A percentile compares a stretch with the other conserved stretches of the same genome.
Conservation (phyloP, 805 yeast species). For the Komagataella ulmi region DNA sequence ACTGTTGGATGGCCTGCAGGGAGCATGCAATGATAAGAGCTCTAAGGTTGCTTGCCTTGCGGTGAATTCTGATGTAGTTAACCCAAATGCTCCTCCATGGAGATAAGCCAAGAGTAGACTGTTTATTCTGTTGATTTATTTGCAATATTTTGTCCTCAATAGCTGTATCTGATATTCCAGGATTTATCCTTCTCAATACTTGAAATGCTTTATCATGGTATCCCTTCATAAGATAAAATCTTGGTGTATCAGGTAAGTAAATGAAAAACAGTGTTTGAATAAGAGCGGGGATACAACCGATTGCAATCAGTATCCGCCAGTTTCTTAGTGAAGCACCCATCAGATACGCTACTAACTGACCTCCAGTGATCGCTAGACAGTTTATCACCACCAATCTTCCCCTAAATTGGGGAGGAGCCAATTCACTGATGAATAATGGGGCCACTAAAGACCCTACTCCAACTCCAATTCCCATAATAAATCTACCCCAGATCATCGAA, state of each 20-base stretch:
- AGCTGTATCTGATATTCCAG: neutral
- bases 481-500: constrained; percentile 46
- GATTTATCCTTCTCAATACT: neutral
- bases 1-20: constrained; percentile 91
- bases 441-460: constrained; percentile 64
- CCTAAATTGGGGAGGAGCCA: constrained; percentile 58
- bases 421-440: constrained; percentile 58
- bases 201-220: constrained; percentile 12
- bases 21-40: constrained; percentile 88
- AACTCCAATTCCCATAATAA: constrained; percentile 55
- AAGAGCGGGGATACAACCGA: constrained; percentile 36
- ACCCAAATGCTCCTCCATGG: constrained; percentile 40
- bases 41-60: constrained; percentile 67
- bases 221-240: constrained; percentile 30
- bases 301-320: constrained; percentile 58
- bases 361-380: constrained; percentile 51
- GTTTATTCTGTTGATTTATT: constrained; percentile 30
- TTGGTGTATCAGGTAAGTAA: constrained; percentile 19
- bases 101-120: constrained; percentile 30
- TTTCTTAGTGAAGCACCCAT: constrained; percentile 39
- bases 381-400: constrained; percentile 44
- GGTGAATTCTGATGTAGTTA: constrained; percentile 50
- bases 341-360: constrained; percentile 44
- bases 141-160: neutral
- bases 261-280: constrained; percentile 4